These are phyloP conservation scores for Laetiporus sulphureus DNA, from an alignment of 1,284 basidiomycete species.

Conservation along the genomic window DNA sequence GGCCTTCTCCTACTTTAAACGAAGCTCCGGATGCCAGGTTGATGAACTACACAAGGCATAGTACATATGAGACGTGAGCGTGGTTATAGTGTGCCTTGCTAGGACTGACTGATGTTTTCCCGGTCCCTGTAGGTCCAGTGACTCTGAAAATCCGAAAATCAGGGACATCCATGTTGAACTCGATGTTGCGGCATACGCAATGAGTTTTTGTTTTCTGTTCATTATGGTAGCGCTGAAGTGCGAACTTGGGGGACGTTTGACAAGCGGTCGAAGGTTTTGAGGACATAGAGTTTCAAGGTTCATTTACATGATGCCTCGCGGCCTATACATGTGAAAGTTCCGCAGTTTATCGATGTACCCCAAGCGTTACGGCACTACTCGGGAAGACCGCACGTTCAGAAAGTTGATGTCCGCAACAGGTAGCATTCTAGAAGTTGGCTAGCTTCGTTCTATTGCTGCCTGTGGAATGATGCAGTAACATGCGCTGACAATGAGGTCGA, in stretches of 20 bases:
- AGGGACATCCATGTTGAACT: not conserved
- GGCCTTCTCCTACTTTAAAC: constrained; percentile 7
- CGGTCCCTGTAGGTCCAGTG: not conserved
- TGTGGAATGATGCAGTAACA: too few species aligned
- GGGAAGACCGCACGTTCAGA: too few species aligned
- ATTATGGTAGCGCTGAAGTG: not conserved
- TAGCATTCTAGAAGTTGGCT: too few species aligned
- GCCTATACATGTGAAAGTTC: too few species aligned
- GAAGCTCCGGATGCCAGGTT: constrained; percentile 8
- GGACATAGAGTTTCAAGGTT: too few species aligned
- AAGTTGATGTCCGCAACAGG: too few species aligned
- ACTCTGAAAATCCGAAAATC: not conserved
- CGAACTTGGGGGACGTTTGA: not conserved
- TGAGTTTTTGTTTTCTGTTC: not conserved
- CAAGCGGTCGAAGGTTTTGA: too few species aligned
- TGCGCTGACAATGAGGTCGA: too few species aligned
- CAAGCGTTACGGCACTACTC: too few species aligned
- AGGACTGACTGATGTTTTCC: not conserved
- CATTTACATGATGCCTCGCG: too few species aligned
- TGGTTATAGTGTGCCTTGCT: not conserved
- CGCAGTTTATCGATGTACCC: too few species aligned
- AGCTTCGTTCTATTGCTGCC: too few species aligned
- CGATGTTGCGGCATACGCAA: not conserved
- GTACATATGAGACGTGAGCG: not conserved
- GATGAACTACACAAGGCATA: constrained; percentile 8